These are phyloP conservation scores for Suillus luteus DNA, from an alignment of 768 basidiomycete species.

Conservation along the genomic window DNA sequence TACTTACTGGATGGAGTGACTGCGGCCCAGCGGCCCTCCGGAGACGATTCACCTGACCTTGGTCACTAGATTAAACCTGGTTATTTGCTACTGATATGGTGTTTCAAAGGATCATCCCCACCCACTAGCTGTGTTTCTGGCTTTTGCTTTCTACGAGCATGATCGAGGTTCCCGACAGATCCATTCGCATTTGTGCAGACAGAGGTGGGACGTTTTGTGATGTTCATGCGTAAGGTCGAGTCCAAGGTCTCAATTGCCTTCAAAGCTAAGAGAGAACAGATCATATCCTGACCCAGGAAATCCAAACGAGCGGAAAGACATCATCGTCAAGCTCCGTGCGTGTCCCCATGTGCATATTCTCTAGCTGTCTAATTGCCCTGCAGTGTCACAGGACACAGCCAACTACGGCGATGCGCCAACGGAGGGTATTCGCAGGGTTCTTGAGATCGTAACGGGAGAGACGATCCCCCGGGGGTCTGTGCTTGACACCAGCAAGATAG, in stretches of 20 bases:
- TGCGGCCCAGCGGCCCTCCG: constrained; percentile 2
- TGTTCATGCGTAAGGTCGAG: constrained; percentile 66
- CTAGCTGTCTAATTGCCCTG: constrained; percentile 1
- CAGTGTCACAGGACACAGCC: constrained; percentile 86
- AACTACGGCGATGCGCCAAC: constrained; percentile 94
- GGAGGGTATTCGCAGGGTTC: constrained; percentile 85
- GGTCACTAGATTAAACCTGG: not conserved
- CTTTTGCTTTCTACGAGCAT: constrained; percentile 2
- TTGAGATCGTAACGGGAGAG: constrained; percentile 75
- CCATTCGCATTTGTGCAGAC: constrained; percentile 84
- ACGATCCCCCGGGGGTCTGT: constrained; percentile 65
- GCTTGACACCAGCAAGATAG: constrained; percentile 80
- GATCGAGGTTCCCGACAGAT: constrained; percentile 61
- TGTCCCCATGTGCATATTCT: constrained; percentile 24
- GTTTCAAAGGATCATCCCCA: not conserved
- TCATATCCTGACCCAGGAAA: constrained; percentile 76
- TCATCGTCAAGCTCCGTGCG: constrained; percentile 86
- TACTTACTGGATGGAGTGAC: not conserved
- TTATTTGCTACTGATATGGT: not conserved
- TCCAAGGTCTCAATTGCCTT: not conserved
- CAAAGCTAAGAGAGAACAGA: constrained; percentile 34
- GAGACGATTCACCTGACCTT: constrained; percentile 1
- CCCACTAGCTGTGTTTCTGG: not conserved
- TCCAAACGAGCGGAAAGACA: constrained; percentile 61
- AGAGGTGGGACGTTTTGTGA: constrained; percentile 94